Evolutionary conservation across 805 yeast species (phyloP).

Genomic region (Lachancea thermotolerans): DNA sequence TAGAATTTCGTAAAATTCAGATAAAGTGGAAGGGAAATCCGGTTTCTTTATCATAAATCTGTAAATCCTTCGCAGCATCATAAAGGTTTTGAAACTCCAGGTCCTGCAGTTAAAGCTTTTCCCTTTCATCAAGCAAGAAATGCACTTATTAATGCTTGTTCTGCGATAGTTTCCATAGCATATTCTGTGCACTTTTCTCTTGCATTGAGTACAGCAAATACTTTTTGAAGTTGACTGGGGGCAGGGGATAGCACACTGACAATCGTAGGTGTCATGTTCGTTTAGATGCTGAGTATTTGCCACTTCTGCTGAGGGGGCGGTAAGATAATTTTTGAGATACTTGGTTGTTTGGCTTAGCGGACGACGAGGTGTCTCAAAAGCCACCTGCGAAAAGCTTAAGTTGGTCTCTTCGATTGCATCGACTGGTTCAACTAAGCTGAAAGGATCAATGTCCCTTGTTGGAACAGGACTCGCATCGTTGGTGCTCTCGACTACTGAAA

Average conservation of each 20-base stretch:
- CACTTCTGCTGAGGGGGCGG: slow-evolving; percentile 15
- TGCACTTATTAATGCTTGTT: slow-evolving; percentile 19
- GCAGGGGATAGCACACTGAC: slow-evolving; percentile 27
- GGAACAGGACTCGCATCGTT: neutral
- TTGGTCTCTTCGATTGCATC: neutral
- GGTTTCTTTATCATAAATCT: slow-evolving; percentile 19
- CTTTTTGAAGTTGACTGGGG: slow-evolving; percentile 9
- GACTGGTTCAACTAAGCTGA: slow-evolving; percentile 14
- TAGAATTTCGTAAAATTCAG: slow-evolving; percentile 9
- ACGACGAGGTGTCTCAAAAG: neutral
- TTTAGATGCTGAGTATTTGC: slow-evolving; percentile 29
- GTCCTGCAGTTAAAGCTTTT: slow-evolving; percentile 13
- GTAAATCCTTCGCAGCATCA: slow-evolving; percentile 34
- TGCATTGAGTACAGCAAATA: slow-evolving; percentile 29
- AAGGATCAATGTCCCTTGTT: slow-evolving; percentile 24
- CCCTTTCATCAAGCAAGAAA: slow-evolving; percentile 23
- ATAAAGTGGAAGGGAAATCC: slow-evolving; percentile 17
- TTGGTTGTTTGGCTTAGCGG: slow-evolving; percentile 31
- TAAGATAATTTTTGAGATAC: slow-evolving; percentile 24
- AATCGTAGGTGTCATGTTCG: slow-evolving; percentile 15
- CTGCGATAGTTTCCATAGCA: slow-evolving; percentile 31
- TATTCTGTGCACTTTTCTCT: slow-evolving; percentile 27
- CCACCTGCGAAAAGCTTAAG: neutral
- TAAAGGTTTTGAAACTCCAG: slow-evolving; percentile 23
- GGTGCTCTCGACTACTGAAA: slow-evolving; percentile 19